Base-by-base conservation (phyloP, 2,329 filamentous ascomycete species). In the Eurotiales sp. region DNA sequence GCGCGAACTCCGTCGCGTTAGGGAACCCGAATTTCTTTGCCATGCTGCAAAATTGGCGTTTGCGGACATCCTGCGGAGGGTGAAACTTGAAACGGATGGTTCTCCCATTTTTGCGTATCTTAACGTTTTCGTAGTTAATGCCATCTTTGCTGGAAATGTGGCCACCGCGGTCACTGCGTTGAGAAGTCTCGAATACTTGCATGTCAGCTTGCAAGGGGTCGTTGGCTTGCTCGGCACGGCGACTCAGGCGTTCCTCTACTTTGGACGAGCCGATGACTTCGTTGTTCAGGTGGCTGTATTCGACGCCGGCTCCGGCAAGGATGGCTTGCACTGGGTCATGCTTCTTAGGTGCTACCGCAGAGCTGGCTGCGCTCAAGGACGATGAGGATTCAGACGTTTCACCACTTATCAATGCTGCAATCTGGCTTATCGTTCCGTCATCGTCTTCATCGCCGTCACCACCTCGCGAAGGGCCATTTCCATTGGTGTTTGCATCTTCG, bases 281-380 rank as follows among this genome's bases (percentile, higher is more conserved):
- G 1, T 88, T 90, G 65, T 99, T 99, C 60, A 97, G 88, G 64
- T 99, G 93, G 0, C 90, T 95, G 67, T 99, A 99, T 63, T 93
- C 85, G 0, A 99, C 91, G 2, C 93, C 93, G 0, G 88, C 90
- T 7, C 85, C 83, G 2, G 88, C 84, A 1, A 99, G 81, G 55
- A 99, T 97, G 2, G 90, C 93, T 59, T 92, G 87, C 27, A 97
- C 80, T 0, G 89, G 86, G 61, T 97, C 89, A 42, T 79, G 74
- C 51, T 71, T 84, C 58, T 76, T 78, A 0, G 69, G 62, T 11
- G 63, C 61, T 2, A 62, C 54, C 55, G 61, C 52, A 30, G 22
- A 49, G 41, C 17, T 55, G 52, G 37, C 61, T 56, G 52, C 69
- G 69, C 6, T 70, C 75, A 37, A 50, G 56, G 45, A 14, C 10